These are phyloP conservation scores for Ogataea ramenticola DNA, from an alignment of 805 yeast genomes.

Conservation along the genomic window DNA sequence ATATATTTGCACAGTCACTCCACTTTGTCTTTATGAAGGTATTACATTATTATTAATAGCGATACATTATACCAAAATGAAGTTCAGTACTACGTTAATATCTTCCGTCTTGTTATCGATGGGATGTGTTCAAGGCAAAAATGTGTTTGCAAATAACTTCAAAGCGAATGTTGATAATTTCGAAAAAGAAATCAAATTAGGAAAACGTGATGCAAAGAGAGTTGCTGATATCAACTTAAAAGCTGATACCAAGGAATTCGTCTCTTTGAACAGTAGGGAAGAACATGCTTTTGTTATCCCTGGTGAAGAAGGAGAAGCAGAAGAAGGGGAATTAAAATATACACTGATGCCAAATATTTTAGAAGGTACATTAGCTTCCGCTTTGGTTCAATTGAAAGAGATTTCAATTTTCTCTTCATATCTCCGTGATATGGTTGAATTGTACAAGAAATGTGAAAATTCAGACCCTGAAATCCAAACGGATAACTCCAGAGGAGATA, in stretches of 20 bases:
- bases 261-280: slow-evolving; percentile 5
- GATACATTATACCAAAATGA: background rate
- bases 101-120: background rate
- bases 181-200: background rate
- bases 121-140: slow-evolving; percentile 7
- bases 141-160: slow-evolving; percentile 5
- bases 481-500: slow-evolving; percentile 4
- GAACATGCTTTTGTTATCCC: slow-evolving; percentile 2
- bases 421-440: slow-evolving; percentile 52
- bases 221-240: slow-evolving; percentile 7
- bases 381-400: slow-evolving; percentile 30
- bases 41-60: no score
- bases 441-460: slow-evolving; percentile 41
- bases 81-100: background rate
- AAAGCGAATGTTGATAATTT: background rate
- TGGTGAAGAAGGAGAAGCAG: background rate
- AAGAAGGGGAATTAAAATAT: slow-evolving; percentile 4
- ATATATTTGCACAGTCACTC: no score
- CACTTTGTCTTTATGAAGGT: no score
- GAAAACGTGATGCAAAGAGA: slow-evolving; percentile 10
- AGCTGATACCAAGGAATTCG: background rate
- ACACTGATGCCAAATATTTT: slow-evolving; percentile 20
- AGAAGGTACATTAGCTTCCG: slow-evolving; percentile 27
- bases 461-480: background rate
- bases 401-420: slow-evolving; percentile 63